Conservation (phyloP, 2,329 filamentous ascomycete species). For the Microdochium paspali region DNA sequence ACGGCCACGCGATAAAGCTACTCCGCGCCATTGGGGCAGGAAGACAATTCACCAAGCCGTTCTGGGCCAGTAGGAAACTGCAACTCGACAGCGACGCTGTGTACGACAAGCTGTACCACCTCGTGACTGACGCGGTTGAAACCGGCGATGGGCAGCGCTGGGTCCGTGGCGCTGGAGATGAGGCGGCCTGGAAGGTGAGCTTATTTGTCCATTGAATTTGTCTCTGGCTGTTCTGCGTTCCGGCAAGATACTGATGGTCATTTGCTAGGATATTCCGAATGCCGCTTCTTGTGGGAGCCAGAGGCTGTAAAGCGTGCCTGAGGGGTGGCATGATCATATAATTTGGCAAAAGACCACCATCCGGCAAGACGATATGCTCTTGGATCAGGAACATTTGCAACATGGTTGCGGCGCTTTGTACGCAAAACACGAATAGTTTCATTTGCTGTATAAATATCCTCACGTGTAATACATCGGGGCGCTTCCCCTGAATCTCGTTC, state of each 20-base stretch:
- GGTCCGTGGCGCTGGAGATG: not conserved
- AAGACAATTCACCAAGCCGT: slow-evolving; percentile 38
- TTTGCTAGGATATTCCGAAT: not conserved
- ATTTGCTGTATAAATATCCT: too few species aligned
- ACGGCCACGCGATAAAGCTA: slow-evolving; percentile 76
- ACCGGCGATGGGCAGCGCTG: not conserved
- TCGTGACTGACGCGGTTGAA: not conserved
- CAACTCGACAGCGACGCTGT: not conserved
- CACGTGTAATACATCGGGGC: too few species aligned
- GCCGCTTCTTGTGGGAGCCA: not conserved
- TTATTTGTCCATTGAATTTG: too few species aligned
- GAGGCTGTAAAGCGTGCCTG: not conserved
- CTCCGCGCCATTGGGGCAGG: slow-evolving; percentile 60
- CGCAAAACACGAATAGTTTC: too few species aligned
- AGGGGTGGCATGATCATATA: too few species aligned
- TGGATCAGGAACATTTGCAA: too few species aligned
- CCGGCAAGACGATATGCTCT: too few species aligned
- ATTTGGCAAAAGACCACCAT: too few species aligned
- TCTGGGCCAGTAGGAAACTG: not conserved
- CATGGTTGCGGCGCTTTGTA: too few species aligned
- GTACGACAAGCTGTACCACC: not conserved
- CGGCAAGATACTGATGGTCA: too few species aligned
- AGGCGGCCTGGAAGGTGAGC: not conserved
- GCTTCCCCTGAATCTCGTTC: too few species aligned
- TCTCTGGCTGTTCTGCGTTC: too few species aligned